Base-by-base conservation (phyloP, 2,329 filamentous ascomycete species). In the Leptodontidium sp. region DNA sequence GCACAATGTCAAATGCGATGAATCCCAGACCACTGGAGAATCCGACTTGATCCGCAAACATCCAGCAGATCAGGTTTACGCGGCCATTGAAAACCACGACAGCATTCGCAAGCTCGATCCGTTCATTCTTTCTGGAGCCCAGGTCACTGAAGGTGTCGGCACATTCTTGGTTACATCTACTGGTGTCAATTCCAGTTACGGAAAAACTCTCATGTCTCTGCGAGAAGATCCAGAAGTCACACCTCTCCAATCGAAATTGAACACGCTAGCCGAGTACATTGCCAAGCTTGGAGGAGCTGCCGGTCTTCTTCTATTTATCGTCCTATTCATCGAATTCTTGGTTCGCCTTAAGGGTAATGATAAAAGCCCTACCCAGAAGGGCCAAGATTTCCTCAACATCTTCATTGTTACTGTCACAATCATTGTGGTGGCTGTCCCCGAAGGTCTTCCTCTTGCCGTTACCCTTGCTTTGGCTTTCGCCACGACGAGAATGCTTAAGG, bases 121-220 rank as follows among this genome's bases (percentile, higher is more conserved):
- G 0, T 95, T 95, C 79, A 93, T 95, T 70, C 83, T 94, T 4
- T 94, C 91, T 26, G 92, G 92, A 57, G 90, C 90, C 2, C 93
- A 93, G 73, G 89, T 95, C 12, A 88, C 89, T 0, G 91, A 93
- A 75, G 92, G 92, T 65, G 85, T 93, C 8, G 92, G 93, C 11
- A 89, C 87, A 4, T 94, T 93, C 79, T 78, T 95, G 65, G 91
- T 94, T 65, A 93, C 91, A 1, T 87, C 91, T 4, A 89, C 90
- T 21, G 92, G 92, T 71, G 84, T 91, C 45, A 86, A 94, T 78
- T 93, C 91, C 0, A 91, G 87, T 40, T 90, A 92, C 75, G 92
- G 92, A 66, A 92, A 92, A 75, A 93, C 90, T 2, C 86, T 94
- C 82, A 91, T 94, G 86, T 92, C 91, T 47, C 81, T 95, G 12